Evolutionary conservation across 768 basidiomycete species (phyloP), one percentile per base, ranked within the genome.

Genomic region (Pulveroboletus ravenelii): DNA sequence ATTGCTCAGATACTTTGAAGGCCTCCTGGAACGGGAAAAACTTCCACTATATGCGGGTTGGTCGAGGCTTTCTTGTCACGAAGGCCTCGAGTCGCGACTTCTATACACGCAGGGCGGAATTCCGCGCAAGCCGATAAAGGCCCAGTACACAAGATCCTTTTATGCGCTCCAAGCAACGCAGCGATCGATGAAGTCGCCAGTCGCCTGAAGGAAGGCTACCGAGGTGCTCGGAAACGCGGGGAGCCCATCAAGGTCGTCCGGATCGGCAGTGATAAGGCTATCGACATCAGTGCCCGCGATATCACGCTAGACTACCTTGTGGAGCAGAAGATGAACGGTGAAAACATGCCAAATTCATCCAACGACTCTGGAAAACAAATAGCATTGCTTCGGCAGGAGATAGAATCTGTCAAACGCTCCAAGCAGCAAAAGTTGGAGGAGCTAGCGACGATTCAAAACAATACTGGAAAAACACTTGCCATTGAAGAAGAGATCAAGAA

Each of bases 1-100:
- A 42, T 25, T 38, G 10, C 37, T 47, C 5, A 55, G 8, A 43
- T 45, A 25, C 35, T 17, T 44, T 25, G 55, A 94, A 66, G 95
- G 20, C 96, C 96, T 32, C 96, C 96, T 2, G 96, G 96, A 48
- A 99, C 96, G 0, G 96, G 96, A 12, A 99, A 99, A 72, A 99
- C 96, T 9, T 95, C 91, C 18, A 99, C 96, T 1, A 98, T 99
- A 54, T 92, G 92, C 58, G 93, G 91, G 18, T 76, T 99, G n/a
- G 87, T 96, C 6, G 84, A 89, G 37, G 80, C 85, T 5, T 92
- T 87, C 62, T 65, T 96, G 35, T 79, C 85, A 3, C 76, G 73
- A 35, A 84, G 87, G 7, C 66, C 71, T 10, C 69, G 66, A 31
- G 64, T 79, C 1, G 70, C 78, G 23, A 75, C 79, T 10, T 59